Evolutionary conservation across 768 basidiomycete species (phyloP).

Genomic region (Pisolithus marmoratus): DNA sequence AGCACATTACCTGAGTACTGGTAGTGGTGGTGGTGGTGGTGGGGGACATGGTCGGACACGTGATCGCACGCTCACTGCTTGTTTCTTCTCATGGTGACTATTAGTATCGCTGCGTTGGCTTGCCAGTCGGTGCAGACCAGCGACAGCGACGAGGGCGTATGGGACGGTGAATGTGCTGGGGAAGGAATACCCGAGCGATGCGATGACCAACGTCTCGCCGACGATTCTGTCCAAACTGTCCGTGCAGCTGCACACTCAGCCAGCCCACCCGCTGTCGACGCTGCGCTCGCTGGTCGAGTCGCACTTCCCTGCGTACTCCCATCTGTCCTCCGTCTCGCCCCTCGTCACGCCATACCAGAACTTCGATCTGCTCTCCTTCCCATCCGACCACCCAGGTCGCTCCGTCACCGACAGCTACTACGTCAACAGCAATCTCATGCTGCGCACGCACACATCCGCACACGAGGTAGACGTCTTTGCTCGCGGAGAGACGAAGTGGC

Average conservation of each 20-base stretch:
- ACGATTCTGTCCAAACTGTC: conserved; percentile 80
- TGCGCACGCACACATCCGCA: conserved; percentile 97
- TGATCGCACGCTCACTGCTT: neutral
- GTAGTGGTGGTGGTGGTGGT: too few relatives aligned
- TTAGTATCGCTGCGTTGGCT: conserved; percentile 4
- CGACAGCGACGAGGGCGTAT: too few relatives aligned
- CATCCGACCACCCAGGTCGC: conserved; percentile 89
- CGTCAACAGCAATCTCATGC: conserved; percentile 83
- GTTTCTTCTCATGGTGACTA: conserved; percentile 5
- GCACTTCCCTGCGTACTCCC: conserved; percentile 71
- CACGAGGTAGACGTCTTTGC: conserved; percentile 93
- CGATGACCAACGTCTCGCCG: conserved; percentile 77
- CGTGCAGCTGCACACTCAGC: conserved; percentile 67
- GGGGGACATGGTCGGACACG: conserved; percentile 9
- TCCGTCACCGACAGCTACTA: conserved; percentile 93
- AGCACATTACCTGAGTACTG: too few relatives aligned
- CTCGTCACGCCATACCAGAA: conserved; percentile 88
- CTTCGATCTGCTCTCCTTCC: conserved; percentile 96
- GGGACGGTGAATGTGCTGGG: conserved; percentile 48
- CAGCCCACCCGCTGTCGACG: conserved; percentile 81
- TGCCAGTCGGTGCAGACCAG: too few relatives aligned
- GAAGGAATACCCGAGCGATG: conserved; percentile 69
- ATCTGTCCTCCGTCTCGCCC: conserved; percentile 75
- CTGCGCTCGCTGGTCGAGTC: conserved; percentile 79
- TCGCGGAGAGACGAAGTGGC: conserved; percentile 72